These are phyloP conservation scores for Chaetomium strumarium DNA, from an alignment of 2,329 filamentous ascomycete species.

Conservation along the genomic window DNA sequence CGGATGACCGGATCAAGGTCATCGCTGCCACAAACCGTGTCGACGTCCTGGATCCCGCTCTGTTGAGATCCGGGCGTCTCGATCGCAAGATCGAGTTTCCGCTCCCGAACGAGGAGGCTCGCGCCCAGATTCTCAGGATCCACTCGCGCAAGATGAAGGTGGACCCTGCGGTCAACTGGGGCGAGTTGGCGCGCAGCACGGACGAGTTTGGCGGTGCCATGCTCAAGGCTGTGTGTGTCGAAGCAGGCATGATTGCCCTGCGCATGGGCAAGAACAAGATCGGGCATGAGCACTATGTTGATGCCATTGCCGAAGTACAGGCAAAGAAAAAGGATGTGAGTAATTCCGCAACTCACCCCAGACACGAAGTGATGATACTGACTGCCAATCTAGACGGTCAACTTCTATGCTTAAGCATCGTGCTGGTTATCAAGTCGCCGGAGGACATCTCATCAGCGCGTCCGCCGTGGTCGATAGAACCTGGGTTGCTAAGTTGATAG, in stretches of 20 bases:
- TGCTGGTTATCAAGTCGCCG: neutral
- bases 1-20: constrained; percentile 94
- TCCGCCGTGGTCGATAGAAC: constrained; percentile 12
- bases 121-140: constrained; percentile 94
- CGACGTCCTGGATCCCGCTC: constrained; percentile 85
- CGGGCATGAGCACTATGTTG: constrained; percentile 96
- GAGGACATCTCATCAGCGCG: neutral
- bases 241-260: constrained; percentile 98
- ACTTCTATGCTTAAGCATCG: constrained; percentile 35
- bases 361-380: neutral
- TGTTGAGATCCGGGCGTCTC: constrained; percentile 85
- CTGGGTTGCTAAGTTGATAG: constrained; percentile 14
- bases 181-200: constrained; percentile 88
- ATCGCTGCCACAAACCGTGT: constrained; percentile 91
- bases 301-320: constrained; percentile 94
- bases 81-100: constrained; percentile 99
- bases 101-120: constrained; percentile 92
- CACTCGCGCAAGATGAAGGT: constrained; percentile 98
- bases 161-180: constrained; percentile 89
- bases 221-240: constrained; percentile 96
- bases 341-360: constrained; percentile 16
- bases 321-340: constrained; percentile 87
- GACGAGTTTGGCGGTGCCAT: constrained; percentile 98
- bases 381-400: constrained; percentile 24
- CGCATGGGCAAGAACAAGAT: constrained; percentile 94